Percentiles rank a stretch among this genome's conserved stretches.
Conservation (phyloP, 306 rosid genomes). For the Carpinus fangiana region DNA sequence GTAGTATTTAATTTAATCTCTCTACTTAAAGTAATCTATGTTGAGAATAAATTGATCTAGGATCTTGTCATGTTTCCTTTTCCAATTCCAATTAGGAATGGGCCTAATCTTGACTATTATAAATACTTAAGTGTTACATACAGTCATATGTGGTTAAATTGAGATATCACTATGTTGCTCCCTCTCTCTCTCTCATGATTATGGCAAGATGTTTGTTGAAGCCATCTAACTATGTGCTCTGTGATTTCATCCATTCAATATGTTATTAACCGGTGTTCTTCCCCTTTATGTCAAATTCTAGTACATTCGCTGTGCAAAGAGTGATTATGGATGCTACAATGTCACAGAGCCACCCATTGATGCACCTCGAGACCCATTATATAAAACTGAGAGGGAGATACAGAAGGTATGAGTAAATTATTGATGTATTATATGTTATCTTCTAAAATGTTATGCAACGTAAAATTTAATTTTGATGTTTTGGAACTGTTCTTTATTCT, state of each 20-base stretch:
- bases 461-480: not conserved
- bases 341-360: slow-evolving; percentile 96
- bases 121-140: not conserved
- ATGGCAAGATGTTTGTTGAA: not conserved
- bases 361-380: slow-evolving; percentile 89
- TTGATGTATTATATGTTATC: slow-evolving; percentile 12
- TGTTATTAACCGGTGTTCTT: slow-evolving; percentile 11
- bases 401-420: slow-evolving; percentile 51
- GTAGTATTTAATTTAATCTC: no score
- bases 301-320: slow-evolving; percentile 87
- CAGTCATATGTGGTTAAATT: not conserved
- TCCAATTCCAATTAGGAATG: no score
- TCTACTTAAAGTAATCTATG: no score
- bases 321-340: slow-evolving; percentile 78
- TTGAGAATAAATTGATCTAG: no score
- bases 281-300: slow-evolving; percentile 33
- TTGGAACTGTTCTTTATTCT: not conserved
- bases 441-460: no score
- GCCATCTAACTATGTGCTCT: slow-evolving; percentile 4
- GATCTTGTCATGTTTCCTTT: no score
- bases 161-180: not conserved
- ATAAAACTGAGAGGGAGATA: slow-evolving; percentile 76
- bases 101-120: no score
- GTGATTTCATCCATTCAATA: not conserved
- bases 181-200: not conserved